These are phyloP conservation scores for Bruguiera gymnorhiza DNA, from an alignment of 345 rosid species.

Conservation along the genomic window DNA sequence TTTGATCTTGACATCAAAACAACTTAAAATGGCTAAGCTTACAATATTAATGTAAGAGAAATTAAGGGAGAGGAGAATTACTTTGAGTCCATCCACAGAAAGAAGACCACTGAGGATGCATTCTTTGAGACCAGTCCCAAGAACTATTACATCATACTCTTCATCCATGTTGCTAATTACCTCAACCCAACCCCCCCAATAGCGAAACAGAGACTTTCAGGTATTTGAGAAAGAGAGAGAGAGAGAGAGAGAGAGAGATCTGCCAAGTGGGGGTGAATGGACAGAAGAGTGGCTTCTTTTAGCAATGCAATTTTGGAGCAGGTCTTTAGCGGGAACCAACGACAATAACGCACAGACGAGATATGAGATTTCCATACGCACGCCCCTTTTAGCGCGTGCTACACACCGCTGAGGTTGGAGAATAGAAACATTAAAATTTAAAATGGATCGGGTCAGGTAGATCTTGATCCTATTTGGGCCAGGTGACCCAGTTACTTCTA, in stretches of 20 bases:
- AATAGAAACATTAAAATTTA: too few species aligned
- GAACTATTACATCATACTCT: constrained; percentile 90
- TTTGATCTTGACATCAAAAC: too few species aligned
- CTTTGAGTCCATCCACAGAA: constrained; percentile 94
- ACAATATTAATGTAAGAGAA: background rate
- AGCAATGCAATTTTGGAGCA: constrained; percentile 21
- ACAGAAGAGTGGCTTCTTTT: background rate
- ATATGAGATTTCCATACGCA: constrained; percentile 1
- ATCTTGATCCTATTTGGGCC: too few species aligned
- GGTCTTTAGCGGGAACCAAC: constrained; percentile 38
- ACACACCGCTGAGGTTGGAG: background rate
- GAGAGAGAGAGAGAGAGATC: constrained; percentile 2
- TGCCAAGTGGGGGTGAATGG: background rate
- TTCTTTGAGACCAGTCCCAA: constrained; percentile 94
- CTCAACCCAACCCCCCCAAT: background rate
- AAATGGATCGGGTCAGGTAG: too few species aligned
- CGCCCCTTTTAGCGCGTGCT: constrained; percentile 16
- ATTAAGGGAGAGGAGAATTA: constrained; percentile 11
- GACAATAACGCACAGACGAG: constrained; percentile 10
- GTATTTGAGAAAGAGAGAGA: background rate
- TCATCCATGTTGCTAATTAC: constrained; percentile 57
- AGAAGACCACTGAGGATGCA: constrained; percentile 96
- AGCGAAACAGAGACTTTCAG: background rate
- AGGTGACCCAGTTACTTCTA: too few species aligned
- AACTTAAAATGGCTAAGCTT: too few species aligned